Base-by-base conservation (phyloP, 2,329 filamentous ascomycete genomes). In the Niveomyces coronatus region DNA sequence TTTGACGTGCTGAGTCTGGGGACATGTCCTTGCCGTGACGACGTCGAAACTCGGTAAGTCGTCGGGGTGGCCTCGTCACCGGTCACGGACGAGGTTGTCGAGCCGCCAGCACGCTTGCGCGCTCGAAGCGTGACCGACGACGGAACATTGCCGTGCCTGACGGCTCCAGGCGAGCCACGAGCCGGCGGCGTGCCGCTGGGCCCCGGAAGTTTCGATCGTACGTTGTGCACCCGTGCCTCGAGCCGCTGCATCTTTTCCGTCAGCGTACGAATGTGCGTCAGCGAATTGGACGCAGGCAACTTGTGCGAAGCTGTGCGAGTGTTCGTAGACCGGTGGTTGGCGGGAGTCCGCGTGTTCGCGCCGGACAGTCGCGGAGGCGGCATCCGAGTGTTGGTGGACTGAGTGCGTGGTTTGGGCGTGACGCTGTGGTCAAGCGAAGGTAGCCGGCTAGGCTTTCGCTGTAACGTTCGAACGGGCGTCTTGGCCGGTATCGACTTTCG, bases 211-310 rank as follows among this genome's bases (percentile, higher is more conserved):
- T 91, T 94, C 27, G 89, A 95, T 49, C 87, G 79, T 14, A 82
- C 91, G 17, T 82, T 86, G 44, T 96, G 87, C 9, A 98, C 89
- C 31, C 91, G 77, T 45, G 91, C 85, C 58, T 96, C 91, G 44
- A 98, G 79, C 48, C 86, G 85, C 61, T 95, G 86, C 87, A 96
- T 95, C 63, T 96, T 91, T 19, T 86, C 88, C 42, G 93, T 94
- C 47, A 98, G 78, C 20, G 82, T 83, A 46, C 89, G 85, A 53
- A 98, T 94, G 57, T 98, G 91, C 47, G 84, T 83, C 35, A 98
- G 75, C 2, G 91, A 96, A 45, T 67, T 76, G 44, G 70, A 79
- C 37, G 68, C 65, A 18, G 74, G 71, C 27, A 76, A 49, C 44
- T 64, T 68, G 49, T 72, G 61, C 14, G 65, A 62, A 16, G 62